These are phyloP conservation scores for Aurinia saxatilis DNA, from an alignment of 345 rosid species.

Conservation along the genomic window DNA sequence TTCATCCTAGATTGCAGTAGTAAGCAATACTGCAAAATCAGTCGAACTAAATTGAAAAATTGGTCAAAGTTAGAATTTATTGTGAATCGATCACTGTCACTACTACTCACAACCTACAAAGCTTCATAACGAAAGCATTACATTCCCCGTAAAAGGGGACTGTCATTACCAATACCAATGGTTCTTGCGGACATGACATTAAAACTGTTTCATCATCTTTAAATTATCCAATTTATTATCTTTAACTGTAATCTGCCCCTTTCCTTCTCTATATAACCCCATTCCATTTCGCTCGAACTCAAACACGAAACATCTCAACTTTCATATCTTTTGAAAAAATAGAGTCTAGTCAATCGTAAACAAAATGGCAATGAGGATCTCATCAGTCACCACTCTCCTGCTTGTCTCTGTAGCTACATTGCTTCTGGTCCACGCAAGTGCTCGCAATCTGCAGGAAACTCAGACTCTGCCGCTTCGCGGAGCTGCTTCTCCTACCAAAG, in stretches of 20 bases:
- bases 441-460: conserved; percentile 20
- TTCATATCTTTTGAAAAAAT: neutral
- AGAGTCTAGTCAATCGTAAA: neutral
- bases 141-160: neutral
- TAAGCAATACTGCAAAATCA: too few relatives aligned
- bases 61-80: neutral
- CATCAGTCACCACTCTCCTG: conserved; percentile 6
- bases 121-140: neutral
- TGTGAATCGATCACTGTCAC: neutral
- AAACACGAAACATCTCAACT: neutral
- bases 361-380: conserved; percentile 3
- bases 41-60: neutral
- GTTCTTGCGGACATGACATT: conserved; percentile 3
- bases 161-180: conserved; percentile 23
- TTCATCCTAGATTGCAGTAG: too few relatives aligned
- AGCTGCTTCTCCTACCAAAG: conserved; percentile 6
- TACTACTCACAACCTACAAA: neutral
- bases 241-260: conserved; percentile 9
- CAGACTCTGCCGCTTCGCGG: conserved; percentile 13
- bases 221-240: conserved; percentile 14
- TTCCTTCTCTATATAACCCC: conserved; percentile 15
- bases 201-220: conserved; percentile 3
- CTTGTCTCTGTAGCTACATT: conserved; percentile 2
- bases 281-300: neutral
- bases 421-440: conserved; percentile 20